phyloP scores from a whole-genome alignment of 306 rosid genomes.

The Alnus rubra region DNA sequence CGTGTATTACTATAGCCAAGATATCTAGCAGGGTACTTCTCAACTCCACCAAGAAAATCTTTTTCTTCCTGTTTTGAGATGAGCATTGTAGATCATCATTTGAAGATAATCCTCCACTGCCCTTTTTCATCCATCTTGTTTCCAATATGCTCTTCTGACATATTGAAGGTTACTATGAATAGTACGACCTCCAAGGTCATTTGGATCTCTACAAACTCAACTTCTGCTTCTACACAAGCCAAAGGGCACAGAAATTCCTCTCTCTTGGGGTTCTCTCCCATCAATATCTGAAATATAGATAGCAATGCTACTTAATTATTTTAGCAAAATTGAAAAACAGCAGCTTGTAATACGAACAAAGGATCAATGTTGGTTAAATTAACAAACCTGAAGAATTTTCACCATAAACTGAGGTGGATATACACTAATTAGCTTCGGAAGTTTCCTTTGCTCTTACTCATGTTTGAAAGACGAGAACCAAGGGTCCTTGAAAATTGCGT shows the following conservation, averaged over 20 bases:
- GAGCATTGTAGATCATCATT: not conserved
- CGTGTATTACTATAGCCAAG: not conserved
- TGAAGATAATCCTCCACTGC: not conserved
- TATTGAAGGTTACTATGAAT: not conserved
- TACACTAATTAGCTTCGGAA: not conserved
- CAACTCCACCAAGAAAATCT: not conserved
- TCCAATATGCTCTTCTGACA: not conserved
- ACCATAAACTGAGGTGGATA: not conserved
- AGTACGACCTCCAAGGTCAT: not conserved
- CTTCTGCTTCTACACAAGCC: not conserved
- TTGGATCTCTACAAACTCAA: not conserved
- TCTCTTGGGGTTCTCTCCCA: not conserved
- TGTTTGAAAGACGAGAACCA: not conserved
- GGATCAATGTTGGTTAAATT: not conserved
- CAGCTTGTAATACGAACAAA: not conserved
- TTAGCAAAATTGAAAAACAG: not conserved
- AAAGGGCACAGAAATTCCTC: not conserved
- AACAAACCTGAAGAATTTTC: not conserved
- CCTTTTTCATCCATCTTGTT: not conserved
- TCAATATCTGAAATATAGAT: not conserved
- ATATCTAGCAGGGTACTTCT: not conserved
- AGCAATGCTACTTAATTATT: not conserved
- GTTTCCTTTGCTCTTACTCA: not conserved
- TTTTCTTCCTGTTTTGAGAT: not conserved
- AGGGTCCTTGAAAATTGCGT: not conserved